These are phyloP conservation scores for Fusarium sp. DNA, from an alignment of 2,329 filamentous ascomycete genomes.

Conservation along the genomic window DNA sequence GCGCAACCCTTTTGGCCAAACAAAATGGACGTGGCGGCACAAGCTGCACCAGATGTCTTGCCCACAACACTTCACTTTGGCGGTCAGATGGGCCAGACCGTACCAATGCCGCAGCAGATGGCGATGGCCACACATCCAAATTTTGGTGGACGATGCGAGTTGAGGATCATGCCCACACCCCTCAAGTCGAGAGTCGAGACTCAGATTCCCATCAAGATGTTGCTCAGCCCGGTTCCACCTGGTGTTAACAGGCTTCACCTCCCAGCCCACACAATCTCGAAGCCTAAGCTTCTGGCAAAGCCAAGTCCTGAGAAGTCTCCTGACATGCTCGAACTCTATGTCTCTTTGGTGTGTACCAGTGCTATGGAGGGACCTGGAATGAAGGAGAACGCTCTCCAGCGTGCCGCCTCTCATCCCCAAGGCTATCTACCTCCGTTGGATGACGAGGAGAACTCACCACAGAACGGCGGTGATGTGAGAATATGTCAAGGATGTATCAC, in stretches of 20 bases:
- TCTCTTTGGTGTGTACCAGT: slow-evolving; percentile 89
- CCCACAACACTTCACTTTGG: slow-evolving; percentile 43
- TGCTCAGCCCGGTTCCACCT: slow-evolving; percentile 78
- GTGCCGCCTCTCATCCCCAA: slow-evolving; percentile 58
- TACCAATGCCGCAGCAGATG: slow-evolving; percentile 49
- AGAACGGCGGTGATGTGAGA: slow-evolving; percentile 92
- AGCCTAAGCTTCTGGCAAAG: slow-evolving; percentile 89
- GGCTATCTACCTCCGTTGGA: slow-evolving; percentile 53
- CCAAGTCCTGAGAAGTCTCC: slow-evolving; percentile 72
- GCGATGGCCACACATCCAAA: slow-evolving; percentile 45
- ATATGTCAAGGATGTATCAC: slow-evolving; percentile 94
- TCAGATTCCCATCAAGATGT: slow-evolving; percentile 90
- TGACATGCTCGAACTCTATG: slow-evolving; percentile 83
- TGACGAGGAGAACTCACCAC: slow-evolving; percentile 76
- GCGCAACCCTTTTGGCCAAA: slow-evolving; percentile 52
- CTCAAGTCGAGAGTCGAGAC: slow-evolving; percentile 95
- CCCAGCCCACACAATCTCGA: slow-evolving; percentile 91
- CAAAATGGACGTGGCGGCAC: slow-evolving; percentile 41
- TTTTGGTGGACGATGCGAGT: slow-evolving; percentile 52
- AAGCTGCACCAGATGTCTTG: slow-evolving; percentile 39
- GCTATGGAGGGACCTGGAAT: slow-evolving; percentile 82
- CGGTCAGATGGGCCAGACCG: slow-evolving; percentile 42
- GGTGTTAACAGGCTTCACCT: slow-evolving; percentile 86
- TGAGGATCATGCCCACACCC: slow-evolving; percentile 75
- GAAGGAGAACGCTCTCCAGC: slow-evolving; percentile 74